Base-by-base conservation (phyloP, 257 asterid genomes). In the Solanum peruvianum region DNA sequence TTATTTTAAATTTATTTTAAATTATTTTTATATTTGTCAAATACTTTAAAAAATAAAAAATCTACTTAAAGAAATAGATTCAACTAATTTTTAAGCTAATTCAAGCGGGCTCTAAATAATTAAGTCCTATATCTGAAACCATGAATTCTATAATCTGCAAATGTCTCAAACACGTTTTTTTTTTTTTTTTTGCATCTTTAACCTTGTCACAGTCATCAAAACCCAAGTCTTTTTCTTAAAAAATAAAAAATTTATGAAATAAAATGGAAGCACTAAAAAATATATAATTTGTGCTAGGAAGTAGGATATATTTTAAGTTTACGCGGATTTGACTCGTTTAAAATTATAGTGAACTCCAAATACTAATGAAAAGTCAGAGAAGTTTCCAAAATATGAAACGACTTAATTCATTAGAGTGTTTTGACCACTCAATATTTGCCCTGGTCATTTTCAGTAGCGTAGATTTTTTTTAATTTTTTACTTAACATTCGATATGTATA, bases 41-140 rank as follows among this genome's bases (percentile, higher is more conserved):
- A 37, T 6, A 37, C 2, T 37, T 37, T 37, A 0, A 37, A 0
- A 37, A 37, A 0, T 0, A 0, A 37, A 37, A 37, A 37, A 37
- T 6, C 39, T 5, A 37, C 7, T 37, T 37, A 37, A 37, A 35
- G n/a, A 35, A 35, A 5, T 37, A 37, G 0, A 0, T 37, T 37
- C 7, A 6, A 37, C 0, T 7, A 1, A 37, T 37, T 37, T 37
- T 6, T 1, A 5, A 37, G 7, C 1, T 37, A 37, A 37, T 37
- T 7, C 7, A 6, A 37, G 6, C 39, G 7, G 39, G 7, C 7
- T 37, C 39, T 37, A 37, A 75, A 70, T 31, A 16, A 3, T 47
- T 25, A 45, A 10, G 9, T 27, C 66, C 3, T 78, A 45, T 80
- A 14, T 10, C 67, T 47, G 44, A 47, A 73, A 49, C 21, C 66